Base-by-base conservation (phyloP, 306 rosid genomes). In the Quercus wislizeni region DNA sequence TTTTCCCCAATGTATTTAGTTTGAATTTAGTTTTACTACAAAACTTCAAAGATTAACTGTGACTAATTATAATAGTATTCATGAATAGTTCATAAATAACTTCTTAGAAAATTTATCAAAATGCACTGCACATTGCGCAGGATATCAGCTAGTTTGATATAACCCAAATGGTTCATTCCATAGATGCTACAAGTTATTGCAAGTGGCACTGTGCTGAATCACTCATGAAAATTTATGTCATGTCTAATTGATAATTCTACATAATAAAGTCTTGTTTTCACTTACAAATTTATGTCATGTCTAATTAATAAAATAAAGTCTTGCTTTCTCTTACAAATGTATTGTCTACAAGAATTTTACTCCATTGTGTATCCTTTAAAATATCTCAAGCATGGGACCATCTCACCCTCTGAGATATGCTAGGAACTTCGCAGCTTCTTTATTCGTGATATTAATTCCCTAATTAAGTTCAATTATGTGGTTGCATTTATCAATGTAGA, bases 371-470 rank as follows among this genome's bases (percentile, higher is more conserved):
- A 38, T 38, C 11, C 11, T 38, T 38, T 38, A 38, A 7, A 38
- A 8, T 38, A 7, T 38, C 11, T 2, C 46, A 38, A 8, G 11
- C 11, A 38, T 38, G 46, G 2, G 43, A 38, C 46, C 96, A 87
- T 78, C 78, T 88, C 80, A 89, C 79, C 97, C 98, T 92, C 54
- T 74, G 81, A 68, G 97, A 89, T 17, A 83, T 2, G 77, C 97
- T 87, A 27, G 97, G 93, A 86, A 91, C 79, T 20, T 92, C 92
- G n/a, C 73, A 79, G 85, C 46, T 38, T 7, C 2, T 38, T 7
- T 38, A 7, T 38, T 0, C 10, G 11, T 38, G 3, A 38, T 38
- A 38, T 38, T 38, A 38, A 38, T 38, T 38, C 11, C 46, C 11
- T 38, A 38, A 0, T 7, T 38, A 2, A 38, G 8, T 38, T 38